A percentile compares a stretch with the other conserved stretches of the same genome.
These are phyloP conservation scores for Xylaria flabelliformis DNA, from an alignment of 495 filamentous ascomycete species.

Conservation along the genomic window DNA sequence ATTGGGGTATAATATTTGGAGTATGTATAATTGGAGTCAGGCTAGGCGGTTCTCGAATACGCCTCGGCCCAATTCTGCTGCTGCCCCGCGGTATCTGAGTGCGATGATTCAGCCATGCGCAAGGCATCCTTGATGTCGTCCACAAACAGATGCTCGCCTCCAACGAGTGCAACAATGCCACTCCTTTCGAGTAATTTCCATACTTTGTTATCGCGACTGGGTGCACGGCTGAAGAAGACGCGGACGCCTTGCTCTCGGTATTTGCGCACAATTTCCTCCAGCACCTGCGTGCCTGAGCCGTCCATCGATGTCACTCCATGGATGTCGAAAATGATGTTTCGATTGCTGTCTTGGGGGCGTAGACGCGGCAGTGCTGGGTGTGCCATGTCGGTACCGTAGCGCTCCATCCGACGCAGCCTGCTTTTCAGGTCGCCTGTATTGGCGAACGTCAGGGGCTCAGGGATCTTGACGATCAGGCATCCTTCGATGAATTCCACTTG, in stretches of 20 bases:
- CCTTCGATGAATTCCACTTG: conserved; percentile 87
- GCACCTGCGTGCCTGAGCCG: conserved; percentile 88
- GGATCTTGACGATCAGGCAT: conserved; percentile 94
- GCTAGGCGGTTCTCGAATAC: conserved; percentile 8
- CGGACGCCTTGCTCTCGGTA: conserved; percentile 75
- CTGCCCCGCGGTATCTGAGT: conserved; percentile 28
- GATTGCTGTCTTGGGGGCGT: conserved; percentile 72
- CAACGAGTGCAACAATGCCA: conserved; percentile 81
- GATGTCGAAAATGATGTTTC: conserved; percentile 94
- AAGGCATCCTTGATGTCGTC: conserved; percentile 83
- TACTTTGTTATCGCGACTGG: conserved; percentile 65
- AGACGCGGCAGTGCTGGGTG: conserved; percentile 88
- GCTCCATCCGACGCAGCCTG: conserved; percentile 79
- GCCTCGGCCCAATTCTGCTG: conserved; percentile 5
- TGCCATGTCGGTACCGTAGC: conserved; percentile 81
- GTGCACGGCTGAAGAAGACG: conserved; percentile 88
- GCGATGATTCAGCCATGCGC: conserved; percentile 74
- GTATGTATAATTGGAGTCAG: background rate
- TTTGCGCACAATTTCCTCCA: conserved; percentile 82
- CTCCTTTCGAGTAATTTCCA: conserved; percentile 76
- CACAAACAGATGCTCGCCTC: conserved; percentile 79
- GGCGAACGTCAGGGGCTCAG: conserved; percentile 94
- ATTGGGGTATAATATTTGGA: conserved; percentile 3
- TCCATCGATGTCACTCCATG: conserved; percentile 94
- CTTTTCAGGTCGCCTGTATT: conserved; percentile 94